Percentiles rank a stretch among this genome's conserved stretches.
Evolutionary conservation across 2,329 filamentous ascomycete species (phyloP).

Genomic region (Paradendryphiella salina): DNA sequence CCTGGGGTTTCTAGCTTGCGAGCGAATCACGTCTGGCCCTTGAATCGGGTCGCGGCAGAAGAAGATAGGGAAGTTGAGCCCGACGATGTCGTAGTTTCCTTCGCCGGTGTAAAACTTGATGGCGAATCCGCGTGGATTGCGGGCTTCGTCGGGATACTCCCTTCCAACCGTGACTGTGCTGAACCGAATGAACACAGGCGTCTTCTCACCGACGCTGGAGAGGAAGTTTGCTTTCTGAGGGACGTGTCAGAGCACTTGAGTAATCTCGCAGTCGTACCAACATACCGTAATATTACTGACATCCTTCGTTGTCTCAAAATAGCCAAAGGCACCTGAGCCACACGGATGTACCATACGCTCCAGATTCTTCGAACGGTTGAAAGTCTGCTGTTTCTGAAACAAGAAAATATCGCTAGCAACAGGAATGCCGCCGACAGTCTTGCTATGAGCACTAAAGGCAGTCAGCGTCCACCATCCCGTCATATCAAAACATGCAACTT

Average conservation of each 20-base stretch:
- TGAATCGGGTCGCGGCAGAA: conserved; percentile 56
- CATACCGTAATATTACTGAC: conserved; percentile 40
- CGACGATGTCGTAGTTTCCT: conserved; percentile 56
- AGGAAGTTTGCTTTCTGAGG: conserved; percentile 49
- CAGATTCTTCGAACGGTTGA: conserved; percentile 60
- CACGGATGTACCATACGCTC: conserved; percentile 51
- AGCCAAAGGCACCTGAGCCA: conserved; percentile 52
- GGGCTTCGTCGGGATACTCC: conserved; percentile 52
- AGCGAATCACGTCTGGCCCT: conserved; percentile 54
- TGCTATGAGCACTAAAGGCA: conserved; percentile 50
- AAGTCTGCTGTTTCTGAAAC: conserved; percentile 60
- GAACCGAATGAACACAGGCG: conserved; percentile 51
- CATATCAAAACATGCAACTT: conserved; percentile 6
- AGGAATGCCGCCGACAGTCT: conserved; percentile 58
- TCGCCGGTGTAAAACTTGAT: conserved; percentile 57
- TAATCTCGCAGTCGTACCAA: neutral
- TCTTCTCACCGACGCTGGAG: conserved; percentile 47
- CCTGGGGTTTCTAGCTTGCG: conserved; percentile 52
- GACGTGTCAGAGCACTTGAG: too few species aligned
- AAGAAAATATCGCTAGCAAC: conserved; percentile 57
- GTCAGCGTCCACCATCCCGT: neutral
- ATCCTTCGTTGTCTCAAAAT: conserved; percentile 52
- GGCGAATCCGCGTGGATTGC: conserved; percentile 55
- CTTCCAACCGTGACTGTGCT: conserved; percentile 52
- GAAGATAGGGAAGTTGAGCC: conserved; percentile 55